Evolutionary conservation across 495 filamentous ascomycete species (phyloP).

Genomic region (Astrothelium subdiscretum): DNA sequence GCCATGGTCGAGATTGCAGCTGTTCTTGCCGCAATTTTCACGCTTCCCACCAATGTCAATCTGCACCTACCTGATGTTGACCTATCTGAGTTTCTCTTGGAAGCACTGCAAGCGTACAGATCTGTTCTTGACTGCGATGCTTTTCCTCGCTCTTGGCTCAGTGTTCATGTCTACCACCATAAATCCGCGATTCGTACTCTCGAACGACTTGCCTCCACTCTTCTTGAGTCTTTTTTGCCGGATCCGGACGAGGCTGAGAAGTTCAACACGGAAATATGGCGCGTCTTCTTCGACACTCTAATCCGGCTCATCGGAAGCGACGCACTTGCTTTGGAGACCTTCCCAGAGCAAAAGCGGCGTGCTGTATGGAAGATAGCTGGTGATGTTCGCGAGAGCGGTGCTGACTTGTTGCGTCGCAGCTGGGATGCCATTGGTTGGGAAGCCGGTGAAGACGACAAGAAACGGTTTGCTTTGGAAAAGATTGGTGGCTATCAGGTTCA

Average conservation of each 20-base stretch:
- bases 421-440: slow-evolving; percentile 99
- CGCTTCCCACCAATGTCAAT: slow-evolving; percentile 53
- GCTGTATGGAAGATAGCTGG: slow-evolving; percentile 99
- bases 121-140: slow-evolving; percentile 83
- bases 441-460: slow-evolving; percentile 59
- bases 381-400: slow-evolving; percentile 86
- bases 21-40: slow-evolving; percentile 69
- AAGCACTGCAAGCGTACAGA: slow-evolving; percentile 69
- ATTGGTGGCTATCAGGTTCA: slow-evolving; percentile 97
- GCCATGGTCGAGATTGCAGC: slow-evolving; percentile 80
- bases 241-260: slow-evolving; percentile 82
- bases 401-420: slow-evolving; percentile 65
- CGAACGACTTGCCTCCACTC: slow-evolving; percentile 66
- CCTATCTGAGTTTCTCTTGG: slow-evolving; percentile 59
- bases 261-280: slow-evolving; percentile 92
- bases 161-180: slow-evolving; percentile 89
- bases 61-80: slow-evolving; percentile 64
- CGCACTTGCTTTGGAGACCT: slow-evolving; percentile 84
- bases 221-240: slow-evolving; percentile 70
- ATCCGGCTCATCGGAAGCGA: slow-evolving; percentile 82
- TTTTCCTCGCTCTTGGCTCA: slow-evolving; percentile 83
- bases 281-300: slow-evolving; percentile 78
- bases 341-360: slow-evolving; percentile 89
- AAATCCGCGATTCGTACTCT: slow-evolving; percentile 78
- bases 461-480: slow-evolving; percentile 64